phyloP scores from a whole-genome alignment of 331 rosid species.

The Stylosanthes scabra region DNA sequence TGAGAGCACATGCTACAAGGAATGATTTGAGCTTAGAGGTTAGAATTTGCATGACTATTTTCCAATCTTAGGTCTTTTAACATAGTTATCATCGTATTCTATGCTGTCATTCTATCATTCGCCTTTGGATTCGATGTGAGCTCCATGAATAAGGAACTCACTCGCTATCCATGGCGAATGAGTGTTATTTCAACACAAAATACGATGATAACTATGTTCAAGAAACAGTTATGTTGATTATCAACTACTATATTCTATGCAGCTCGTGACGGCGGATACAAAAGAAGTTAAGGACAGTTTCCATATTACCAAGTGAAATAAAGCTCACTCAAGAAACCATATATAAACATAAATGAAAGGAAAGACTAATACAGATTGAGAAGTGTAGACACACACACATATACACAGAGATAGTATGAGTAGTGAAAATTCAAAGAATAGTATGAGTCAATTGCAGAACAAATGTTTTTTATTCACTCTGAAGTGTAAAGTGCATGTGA shows the following conservation, averaged over 20 bases:
- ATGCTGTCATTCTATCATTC: no score
- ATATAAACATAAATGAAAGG: background rate
- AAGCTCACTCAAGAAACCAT: background rate
- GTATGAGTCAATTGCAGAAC: background rate
- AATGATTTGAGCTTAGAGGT: slow-evolving; percentile 67
- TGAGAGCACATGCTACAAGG: slow-evolving; percentile 69
- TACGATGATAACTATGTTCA: no score
- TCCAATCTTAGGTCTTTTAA: background rate
- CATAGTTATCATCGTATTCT: no score
- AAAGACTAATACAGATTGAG: slow-evolving; percentile 2
- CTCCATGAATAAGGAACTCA: no score
- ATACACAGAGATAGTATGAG: background rate
- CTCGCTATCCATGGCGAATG: no score
- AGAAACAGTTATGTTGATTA: background rate
- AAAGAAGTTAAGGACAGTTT: slow-evolving; percentile 63
- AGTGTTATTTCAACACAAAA: no score
- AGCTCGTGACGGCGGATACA: slow-evolving; percentile 68
- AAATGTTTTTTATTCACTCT: background rate
- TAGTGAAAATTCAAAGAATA: slow-evolving; percentile 28
- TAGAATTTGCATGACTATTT: slow-evolving; percentile 28
- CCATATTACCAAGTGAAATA: slow-evolving; percentile 54
- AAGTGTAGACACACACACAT: background rate
- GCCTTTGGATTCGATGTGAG: no score
- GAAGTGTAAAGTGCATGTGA: background rate
- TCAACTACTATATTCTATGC: slow-evolving; percentile 29